Percentiles rank a stretch among this genome's conserved stretches.
Evolutionary conservation across 2,329 filamentous ascomycete genomes (phyloP).

Genomic region (Dichotomopilus funicola): DNA sequence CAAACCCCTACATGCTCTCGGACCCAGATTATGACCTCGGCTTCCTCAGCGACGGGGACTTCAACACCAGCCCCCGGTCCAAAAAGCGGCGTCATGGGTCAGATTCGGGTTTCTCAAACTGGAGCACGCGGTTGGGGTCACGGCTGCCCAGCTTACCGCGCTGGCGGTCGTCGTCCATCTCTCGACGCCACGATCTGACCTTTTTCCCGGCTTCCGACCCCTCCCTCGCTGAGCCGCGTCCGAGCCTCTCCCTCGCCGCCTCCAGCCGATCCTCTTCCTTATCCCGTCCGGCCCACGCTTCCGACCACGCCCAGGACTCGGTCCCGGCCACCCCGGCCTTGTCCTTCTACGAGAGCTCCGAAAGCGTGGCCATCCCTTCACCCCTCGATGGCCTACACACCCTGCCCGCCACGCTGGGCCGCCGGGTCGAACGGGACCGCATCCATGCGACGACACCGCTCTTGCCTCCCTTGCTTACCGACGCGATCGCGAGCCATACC

Average conservation of each 20-base stretch:
- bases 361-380: conserved; percentile 44
- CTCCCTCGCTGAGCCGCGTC: conserved; percentile 63
- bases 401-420: conserved; percentile 43
- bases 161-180: conserved; percentile 42
- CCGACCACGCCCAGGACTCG: conserved; percentile 43
- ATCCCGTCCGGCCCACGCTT: conserved; percentile 49
- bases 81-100: conserved; percentile 52
- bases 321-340: conserved; percentile 56
- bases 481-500: conserved; percentile 38
- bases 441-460: conserved; percentile 71
- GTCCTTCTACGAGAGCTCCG: conserved; percentile 55
- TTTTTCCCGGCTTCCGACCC: conserved; percentile 70
- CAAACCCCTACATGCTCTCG: conserved; percentile 35
- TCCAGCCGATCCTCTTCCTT: conserved; percentile 77
- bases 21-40: conserved; percentile 60
- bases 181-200: conserved; percentile 41
- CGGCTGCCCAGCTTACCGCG: conserved; percentile 49
- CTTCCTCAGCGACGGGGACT: conserved; percentile 59
- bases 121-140: conserved; percentile 60
- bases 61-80: conserved; percentile 37
- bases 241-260: conserved; percentile 56
- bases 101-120: conserved; percentile 54
- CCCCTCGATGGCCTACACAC: conserved; percentile 39
- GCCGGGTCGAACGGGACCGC: conserved; percentile 51
- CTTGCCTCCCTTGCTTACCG: conserved; percentile 71